Conservation (phyloP, 257 asterid genomes). For the Lantana camara region DNA sequence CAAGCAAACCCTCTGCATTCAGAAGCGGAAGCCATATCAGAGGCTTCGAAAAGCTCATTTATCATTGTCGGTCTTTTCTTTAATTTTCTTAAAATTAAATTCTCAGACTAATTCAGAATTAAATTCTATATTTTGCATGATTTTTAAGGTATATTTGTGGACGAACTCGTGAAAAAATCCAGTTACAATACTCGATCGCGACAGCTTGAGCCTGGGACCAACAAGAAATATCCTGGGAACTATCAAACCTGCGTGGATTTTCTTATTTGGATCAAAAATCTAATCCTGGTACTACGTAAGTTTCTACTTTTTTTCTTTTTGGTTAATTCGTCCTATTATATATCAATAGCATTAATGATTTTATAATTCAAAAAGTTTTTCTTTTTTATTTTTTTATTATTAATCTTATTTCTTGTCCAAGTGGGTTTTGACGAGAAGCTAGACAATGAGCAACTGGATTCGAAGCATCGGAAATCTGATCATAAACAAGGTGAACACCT, state of each 20-base stretch:
- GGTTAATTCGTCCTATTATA: too few relatives aligned
- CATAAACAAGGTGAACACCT: background rate
- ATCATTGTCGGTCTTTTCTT: conserved; percentile 34
- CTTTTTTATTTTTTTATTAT: too few relatives aligned
- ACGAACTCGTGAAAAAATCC: background rate
- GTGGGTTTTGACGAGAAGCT: background rate
- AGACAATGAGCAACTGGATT: background rate
- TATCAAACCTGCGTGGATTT: background rate
- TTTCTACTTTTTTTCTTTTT: too few relatives aligned
- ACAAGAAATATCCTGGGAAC: background rate
- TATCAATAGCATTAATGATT: too few relatives aligned
- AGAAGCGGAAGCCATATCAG: conserved; percentile 39
- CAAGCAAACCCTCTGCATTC: conserved; percentile 42
- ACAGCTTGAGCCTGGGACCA: too few relatives aligned
- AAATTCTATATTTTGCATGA: too few relatives aligned
- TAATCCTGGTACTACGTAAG: background rate
- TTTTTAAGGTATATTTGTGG: background rate
- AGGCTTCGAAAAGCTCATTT: conserved; percentile 26
- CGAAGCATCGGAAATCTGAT: background rate
- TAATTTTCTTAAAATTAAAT: too few relatives aligned
- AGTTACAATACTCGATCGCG: too few relatives aligned
- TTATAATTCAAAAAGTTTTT: too few relatives aligned
- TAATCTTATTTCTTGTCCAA: background rate
- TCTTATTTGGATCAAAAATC: background rate
- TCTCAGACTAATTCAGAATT: too few relatives aligned